These are phyloP conservation scores for Trichoderma hamatum DNA, from an alignment of 2,329 filamentous ascomycete species.

Conservation along the genomic window DNA sequence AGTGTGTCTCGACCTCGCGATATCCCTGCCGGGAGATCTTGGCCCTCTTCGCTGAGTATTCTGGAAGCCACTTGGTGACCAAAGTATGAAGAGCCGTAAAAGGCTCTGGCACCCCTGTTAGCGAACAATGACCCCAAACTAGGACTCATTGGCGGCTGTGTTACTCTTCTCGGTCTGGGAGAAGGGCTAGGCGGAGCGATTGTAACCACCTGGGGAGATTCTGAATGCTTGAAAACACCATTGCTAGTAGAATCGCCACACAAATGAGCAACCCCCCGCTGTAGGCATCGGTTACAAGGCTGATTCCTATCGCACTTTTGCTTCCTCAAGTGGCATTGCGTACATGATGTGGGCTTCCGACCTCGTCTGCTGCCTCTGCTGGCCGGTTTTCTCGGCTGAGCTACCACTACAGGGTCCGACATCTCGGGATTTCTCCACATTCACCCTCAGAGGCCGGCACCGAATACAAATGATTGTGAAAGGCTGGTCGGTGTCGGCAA, in stretches of 20 bases:
- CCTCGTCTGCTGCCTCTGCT: slow-evolving; percentile 16
- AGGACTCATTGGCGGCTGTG: slow-evolving; percentile 15
- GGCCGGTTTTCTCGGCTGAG: neutral
- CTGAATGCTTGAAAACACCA: slow-evolving; percentile 1
- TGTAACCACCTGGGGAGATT: neutral
- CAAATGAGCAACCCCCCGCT: slow-evolving; percentile 16
- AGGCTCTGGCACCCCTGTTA: slow-evolving; percentile 8
- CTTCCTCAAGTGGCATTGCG: slow-evolving; percentile 18
- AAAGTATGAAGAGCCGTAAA: slow-evolving; percentile 20
- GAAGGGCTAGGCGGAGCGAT: neutral
- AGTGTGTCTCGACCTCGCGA: slow-evolving; percentile 13
- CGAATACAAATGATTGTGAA: neutral
- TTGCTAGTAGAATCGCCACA: slow-evolving; percentile 10
- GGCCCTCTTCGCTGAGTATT: slow-evolving; percentile 18
- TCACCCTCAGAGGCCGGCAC: neutral
- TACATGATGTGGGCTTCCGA: slow-evolving; percentile 20
- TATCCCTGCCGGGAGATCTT: slow-evolving; percentile 5
- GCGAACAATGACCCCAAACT: slow-evolving; percentile 9
- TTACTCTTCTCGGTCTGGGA: slow-evolving; percentile 5
- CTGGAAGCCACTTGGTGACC: slow-evolving; percentile 7
- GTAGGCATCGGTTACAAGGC: slow-evolving; percentile 18
- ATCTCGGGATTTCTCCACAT: slow-evolving; percentile 11
- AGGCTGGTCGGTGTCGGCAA: slow-evolving; percentile 8
- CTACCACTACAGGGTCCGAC: slow-evolving; percentile 9
- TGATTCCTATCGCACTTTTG: slow-evolving; percentile 18